Evolutionary conservation across 1,284 basidiomycete species (phyloP), one percentile per base, ranked within the genome.

Genomic region (Salmacisia buchloeana): DNA sequence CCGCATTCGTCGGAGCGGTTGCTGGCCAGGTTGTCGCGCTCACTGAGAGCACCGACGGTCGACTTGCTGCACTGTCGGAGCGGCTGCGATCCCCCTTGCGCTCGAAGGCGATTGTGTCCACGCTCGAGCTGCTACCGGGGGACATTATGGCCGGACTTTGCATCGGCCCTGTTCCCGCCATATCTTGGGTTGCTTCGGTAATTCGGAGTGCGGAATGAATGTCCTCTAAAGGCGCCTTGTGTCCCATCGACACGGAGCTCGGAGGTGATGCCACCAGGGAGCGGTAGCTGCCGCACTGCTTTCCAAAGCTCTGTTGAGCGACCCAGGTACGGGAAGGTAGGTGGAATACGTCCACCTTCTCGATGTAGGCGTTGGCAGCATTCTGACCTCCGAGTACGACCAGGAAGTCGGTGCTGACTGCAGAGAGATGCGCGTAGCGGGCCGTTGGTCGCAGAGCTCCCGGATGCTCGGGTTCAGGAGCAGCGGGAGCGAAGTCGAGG

Each of bases 321-420:
- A 68, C 66, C 74, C 74, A 76, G 10, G 52, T 60, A 45, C 65
- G 63, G 34, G 66, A 61, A 3, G 63, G 59, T 10, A 76, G 66
- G 60, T 66, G 69, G 57, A 74, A 76, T 23, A 76, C 67, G 60
- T 73, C 70, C 62, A 76, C 71, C 15, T 68, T 65, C 56, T 76
- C 71, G 87, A 76, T 60, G 69, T 72, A 79, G 63, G 81, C 79
- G 66, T 84, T 84, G 59, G 80, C 77, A 6, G 82, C 69, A 78
- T 96, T 91, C 78, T 97, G 94, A 2, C 94, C 94, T 9, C 94
- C 94, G 60, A 94, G 91, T 73, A 97, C 85, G 80, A 94, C 89
- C n/a, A 97, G 85, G 2, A 58, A 64, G 63, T 73, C 65, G 60
- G 66, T 68, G 0, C 72, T 70, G 12, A 72, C 58, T 3, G 73